These are phyloP conservation scores for Amanita muscaria DNA, from an alignment of 768 basidiomycete species.

Conservation along the genomic window DNA sequence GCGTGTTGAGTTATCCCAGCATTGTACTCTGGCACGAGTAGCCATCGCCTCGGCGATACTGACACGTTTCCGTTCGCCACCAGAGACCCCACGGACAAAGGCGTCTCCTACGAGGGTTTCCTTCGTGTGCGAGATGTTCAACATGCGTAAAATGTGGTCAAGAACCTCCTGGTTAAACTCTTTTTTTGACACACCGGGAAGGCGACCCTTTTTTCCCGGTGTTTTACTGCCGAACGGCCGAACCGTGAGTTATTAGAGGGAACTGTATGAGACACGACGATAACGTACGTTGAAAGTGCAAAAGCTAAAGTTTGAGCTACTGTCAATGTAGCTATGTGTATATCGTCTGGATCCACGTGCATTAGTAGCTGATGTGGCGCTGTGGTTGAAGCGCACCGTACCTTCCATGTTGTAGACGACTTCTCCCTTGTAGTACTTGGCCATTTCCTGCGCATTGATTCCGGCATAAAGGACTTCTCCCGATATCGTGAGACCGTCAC, in stretches of 20 bases:
- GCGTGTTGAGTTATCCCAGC: constrained; percentile 79
- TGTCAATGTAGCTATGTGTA: constrained; percentile 75
- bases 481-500: constrained; percentile 53
- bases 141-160: constrained; percentile 61
- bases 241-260: background rate
- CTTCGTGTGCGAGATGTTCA: constrained; percentile 76
- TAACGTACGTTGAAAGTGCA: constrained; percentile 48
- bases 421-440: constrained; percentile 68
- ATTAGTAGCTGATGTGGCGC: background rate
- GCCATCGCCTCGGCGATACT: constrained; percentile 86
- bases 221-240: constrained; percentile 36
- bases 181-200: constrained; percentile 56
- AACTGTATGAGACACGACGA: background rate
- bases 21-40: constrained; percentile 69
- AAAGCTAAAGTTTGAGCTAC: constrained; percentile 72
- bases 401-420: constrained; percentile 75
- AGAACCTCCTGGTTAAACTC: constrained; percentile 49
- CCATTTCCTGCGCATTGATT: constrained; percentile 68
- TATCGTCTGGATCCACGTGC: constrained; percentile 67
- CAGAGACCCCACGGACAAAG: constrained; percentile 74
- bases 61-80: constrained; percentile 73
- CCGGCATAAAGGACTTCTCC: constrained; percentile 82
- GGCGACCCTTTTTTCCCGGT: constrained; percentile 63
- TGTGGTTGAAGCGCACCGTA: constrained; percentile 13
- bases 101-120: constrained; percentile 81